Percentiles rank a stretch among this genome's conserved stretches.
Evolutionary conservation across 2,329 filamentous ascomycete species (phyloP).

Genomic region (Aspergillus tamarii): DNA sequence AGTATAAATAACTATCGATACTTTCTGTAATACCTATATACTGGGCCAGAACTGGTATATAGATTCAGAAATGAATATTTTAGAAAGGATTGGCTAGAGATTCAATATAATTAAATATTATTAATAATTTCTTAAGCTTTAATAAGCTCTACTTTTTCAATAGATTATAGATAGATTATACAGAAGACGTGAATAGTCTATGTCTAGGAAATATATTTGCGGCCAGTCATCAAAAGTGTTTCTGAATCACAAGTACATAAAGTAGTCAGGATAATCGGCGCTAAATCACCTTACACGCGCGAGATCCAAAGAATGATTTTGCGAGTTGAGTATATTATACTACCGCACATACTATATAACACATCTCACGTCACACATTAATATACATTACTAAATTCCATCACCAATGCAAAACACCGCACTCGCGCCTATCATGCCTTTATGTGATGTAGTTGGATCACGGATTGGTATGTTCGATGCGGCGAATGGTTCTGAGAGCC

Average conservation of each 20-base stretch:
- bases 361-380: neutral
- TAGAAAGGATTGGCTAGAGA: too few species aligned
- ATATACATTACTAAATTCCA: neutral
- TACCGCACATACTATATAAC: neutral
- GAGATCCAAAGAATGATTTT: neutral
- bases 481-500: neutral
- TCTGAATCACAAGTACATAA: neutral
- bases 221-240: too few species aligned
- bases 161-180: too few species aligned
- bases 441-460: neutral
- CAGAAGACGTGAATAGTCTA: too few species aligned
- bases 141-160: too few species aligned
- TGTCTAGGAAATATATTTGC: too few species aligned
- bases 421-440: neutral
- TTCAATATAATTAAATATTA: too few species aligned
- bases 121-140: too few species aligned
- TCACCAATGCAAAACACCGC: neutral
- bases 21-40: too few species aligned
- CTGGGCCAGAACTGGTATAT: too few species aligned
- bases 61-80: too few species aligned
- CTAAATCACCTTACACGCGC: neutral
- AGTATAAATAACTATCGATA: too few species aligned
- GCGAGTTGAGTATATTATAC: neutral
- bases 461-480: neutral
- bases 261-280: neutral